These are phyloP conservation scores for Blakeslea trispora DNA, from an alignment of 371 early-diverging fungal species.

Conservation along the genomic window DNA sequence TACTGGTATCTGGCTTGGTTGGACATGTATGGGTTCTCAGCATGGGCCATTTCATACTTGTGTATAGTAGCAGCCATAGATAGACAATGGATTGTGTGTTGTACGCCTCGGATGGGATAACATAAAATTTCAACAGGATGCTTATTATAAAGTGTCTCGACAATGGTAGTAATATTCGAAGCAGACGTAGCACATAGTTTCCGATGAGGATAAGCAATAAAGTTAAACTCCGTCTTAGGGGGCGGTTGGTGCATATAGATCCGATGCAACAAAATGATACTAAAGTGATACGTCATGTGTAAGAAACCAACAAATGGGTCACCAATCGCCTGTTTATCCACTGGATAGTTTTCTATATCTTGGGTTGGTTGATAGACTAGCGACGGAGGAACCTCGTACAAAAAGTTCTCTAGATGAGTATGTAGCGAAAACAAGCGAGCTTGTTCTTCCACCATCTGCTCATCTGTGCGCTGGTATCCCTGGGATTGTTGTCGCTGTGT, in stretches of 20 bases:
- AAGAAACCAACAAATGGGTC: conserved; percentile 49
- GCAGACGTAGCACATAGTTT: conserved; percentile 44
- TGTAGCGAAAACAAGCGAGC: conserved; percentile 42
- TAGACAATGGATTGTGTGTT: conserved; percentile 46
- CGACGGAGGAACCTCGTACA: conserved; percentile 50
- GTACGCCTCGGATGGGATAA: conserved; percentile 43
- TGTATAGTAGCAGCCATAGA: conserved; percentile 43
- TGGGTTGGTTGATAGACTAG: conserved; percentile 43
- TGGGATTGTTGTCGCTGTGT: conserved; percentile 33
- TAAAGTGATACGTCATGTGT: conserved; percentile 81
- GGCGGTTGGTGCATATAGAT: conserved; percentile 56
- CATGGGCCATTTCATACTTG: conserved; percentile 30
- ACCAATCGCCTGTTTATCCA: conserved; percentile 45
- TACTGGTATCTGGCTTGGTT: conserved; percentile 34
- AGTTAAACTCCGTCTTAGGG: conserved; percentile 24
- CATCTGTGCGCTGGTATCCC: conserved; percentile 23
- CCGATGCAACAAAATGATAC: conserved; percentile 79
- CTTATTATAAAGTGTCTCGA: conserved; percentile 32
- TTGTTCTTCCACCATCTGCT: conserved; percentile 44
- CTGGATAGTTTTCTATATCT: conserved; percentile 36
- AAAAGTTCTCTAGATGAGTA: conserved; percentile 47
- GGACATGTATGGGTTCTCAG: conserved; percentile 6
- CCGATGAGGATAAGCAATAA: conserved; percentile 35
- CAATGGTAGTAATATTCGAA: conserved; percentile 44
- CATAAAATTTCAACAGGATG: conserved; percentile 27